Evolutionary conservation across 768 basidiomycete species (phyloP).

Genomic region (Russula virescens): DNA sequence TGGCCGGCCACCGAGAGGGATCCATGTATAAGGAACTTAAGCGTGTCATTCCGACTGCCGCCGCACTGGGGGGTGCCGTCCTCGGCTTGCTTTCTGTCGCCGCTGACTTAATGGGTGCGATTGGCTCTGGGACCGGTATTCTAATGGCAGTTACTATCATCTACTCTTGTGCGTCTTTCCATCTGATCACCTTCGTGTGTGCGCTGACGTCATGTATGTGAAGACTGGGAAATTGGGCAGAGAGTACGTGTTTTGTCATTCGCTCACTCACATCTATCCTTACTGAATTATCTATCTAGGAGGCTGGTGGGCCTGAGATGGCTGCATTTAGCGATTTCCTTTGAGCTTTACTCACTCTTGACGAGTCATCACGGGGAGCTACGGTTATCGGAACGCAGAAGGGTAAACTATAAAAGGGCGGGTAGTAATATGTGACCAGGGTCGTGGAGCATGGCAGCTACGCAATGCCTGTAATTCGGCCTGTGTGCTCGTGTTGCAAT

Average conservation of each 20-base stretch:
- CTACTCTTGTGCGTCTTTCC: constrained; percentile 51
- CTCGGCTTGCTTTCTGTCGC: constrained; percentile 86
- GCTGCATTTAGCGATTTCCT: constrained; percentile 73
- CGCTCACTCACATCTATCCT: background rate
- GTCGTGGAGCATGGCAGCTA: background rate
- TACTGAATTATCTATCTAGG: constrained; percentile 32
- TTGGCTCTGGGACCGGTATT: constrained; percentile 94
- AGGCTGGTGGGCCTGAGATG: constrained; percentile 80
- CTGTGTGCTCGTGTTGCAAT: background rate
- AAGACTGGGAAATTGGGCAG: constrained; percentile 96
- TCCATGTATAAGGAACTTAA: constrained; percentile 99
- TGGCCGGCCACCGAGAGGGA: constrained; percentile 87
- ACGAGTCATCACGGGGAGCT: background rate
- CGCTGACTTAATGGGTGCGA: constrained; percentile 93
- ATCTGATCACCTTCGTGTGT: background rate
- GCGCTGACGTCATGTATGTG: background rate
- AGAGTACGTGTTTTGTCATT: constrained; percentile 35
- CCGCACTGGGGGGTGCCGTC: constrained; percentile 95
- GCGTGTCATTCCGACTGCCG: constrained; percentile 95
- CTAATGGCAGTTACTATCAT: constrained; percentile 98
- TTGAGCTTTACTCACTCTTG: constrained; percentile 32
- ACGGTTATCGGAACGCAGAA: background rate
- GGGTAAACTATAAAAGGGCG: constrained; percentile 1
- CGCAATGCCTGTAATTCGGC: background rate
- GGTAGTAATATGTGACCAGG: background rate